Base-by-base conservation (phyloP, 108 stramenopile species). In the Nitzschia putrida region DNA sequence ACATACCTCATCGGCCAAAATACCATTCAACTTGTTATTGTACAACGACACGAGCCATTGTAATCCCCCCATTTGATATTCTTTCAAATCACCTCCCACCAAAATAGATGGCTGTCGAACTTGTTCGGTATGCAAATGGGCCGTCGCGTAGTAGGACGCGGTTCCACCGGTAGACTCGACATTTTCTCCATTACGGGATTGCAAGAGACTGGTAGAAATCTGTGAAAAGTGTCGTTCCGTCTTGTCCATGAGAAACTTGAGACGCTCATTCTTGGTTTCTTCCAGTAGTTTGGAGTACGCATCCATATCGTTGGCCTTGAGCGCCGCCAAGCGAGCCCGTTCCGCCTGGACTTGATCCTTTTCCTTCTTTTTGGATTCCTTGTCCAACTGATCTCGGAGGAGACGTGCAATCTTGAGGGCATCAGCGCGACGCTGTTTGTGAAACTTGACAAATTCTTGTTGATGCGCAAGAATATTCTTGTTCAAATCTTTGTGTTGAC, bases 31-130 rank as follows among this genome's bases (percentile, higher is more conserved):
- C 22, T 88, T 85, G 74, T 93, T 93, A 61, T 93, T 93, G 77
- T 93, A 94, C 42, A 97, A 85, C 43, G 89, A 91, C 40, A 98
- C 94, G 71, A 99, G 73, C 97, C 97, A 99, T 72, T 97, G 91
- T 68, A 99, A 77, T 29, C 99, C 99, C 52, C 89, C 54, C 56
- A 97, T 60, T 80, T 99, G 99, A 79, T 99, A 99, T 73, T 95
- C 96, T 61, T 98, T 94, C 66, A 99, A 50, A 55, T 88, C 87
- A 8, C 91, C 94, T 24, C 86, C 87, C n/a, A 78, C 75, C 26
- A 91, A 63, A 60, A 92, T 84, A 23, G 77, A 82, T 26, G 91
- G 94, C 61, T 92, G 91, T 26, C 85, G 81, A 13, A 95, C 89
- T 78, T 89, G 83, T 66, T 92, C 93, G 38, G 71, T 74, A 53